Conservation (phyloP, 192 early-diverging fungal species). For the Phlyctochytrium planicorne region DNA sequence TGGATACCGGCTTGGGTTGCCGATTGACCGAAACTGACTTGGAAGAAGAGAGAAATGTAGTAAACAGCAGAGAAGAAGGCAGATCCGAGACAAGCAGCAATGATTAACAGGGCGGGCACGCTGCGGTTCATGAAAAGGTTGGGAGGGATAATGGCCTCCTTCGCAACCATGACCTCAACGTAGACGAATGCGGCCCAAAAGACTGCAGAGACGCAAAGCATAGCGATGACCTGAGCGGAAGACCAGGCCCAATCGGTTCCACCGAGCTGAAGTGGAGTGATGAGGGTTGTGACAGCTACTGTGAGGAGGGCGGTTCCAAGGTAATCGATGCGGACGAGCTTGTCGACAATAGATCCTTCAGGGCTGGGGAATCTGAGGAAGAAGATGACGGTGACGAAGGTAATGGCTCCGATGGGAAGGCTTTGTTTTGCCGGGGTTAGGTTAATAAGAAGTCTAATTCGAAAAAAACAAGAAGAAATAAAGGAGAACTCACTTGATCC, state of each 20-base stretch:
- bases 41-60: slow-evolving; percentile 79
- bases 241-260: slow-evolving; percentile 62
- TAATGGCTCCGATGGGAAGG: slow-evolving; percentile 69
- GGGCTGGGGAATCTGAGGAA: slow-evolving; percentile 55
- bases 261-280: slow-evolving; percentile 68
- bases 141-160: slow-evolving; percentile 66
- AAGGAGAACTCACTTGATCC: no score
- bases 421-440: no score
- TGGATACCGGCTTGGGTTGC: slow-evolving; percentile 72
- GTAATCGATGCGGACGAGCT: slow-evolving; percentile 63
- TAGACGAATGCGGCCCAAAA: slow-evolving; percentile 56
- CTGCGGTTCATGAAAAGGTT: slow-evolving; percentile 50
- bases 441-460: no score
- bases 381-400: slow-evolving; percentile 49
- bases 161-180: slow-evolving; percentile 58
- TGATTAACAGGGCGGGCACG: slow-evolving; percentile 21
- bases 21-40: slow-evolving; percentile 69
- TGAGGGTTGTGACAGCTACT: slow-evolving; percentile 46
- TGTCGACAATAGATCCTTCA: slow-evolving; percentile 41
- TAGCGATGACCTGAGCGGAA: slow-evolving; percentile 53
- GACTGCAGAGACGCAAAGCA: slow-evolving; percentile 62
- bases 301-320: slow-evolving; percentile 51
- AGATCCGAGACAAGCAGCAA: slow-evolving; percentile 30
- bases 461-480: no score
- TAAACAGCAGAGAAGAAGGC: slow-evolving; percentile 49